Percentiles rank a stretch among this genome's conserved stretches.
Evolutionary conservation across 768 basidiomycete genomes (phyloP).

Genomic region (Lactarius hengduanensis): DNA sequence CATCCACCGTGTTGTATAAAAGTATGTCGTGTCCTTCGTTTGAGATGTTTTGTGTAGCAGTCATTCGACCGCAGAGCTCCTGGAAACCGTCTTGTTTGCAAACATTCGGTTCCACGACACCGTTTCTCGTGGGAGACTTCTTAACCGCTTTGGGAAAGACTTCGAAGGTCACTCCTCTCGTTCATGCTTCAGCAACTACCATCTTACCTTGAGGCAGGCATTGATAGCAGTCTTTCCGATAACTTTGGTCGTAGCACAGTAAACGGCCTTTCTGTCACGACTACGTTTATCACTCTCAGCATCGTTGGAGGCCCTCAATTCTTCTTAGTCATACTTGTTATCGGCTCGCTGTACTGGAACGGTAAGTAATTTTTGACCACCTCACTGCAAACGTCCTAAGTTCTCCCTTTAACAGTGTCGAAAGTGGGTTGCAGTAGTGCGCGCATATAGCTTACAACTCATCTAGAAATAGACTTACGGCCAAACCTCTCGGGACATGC

Average conservation of each 20-base stretch:
- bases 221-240: conserved; percentile 81
- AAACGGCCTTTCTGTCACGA: conserved; percentile 62
- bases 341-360: conserved; percentile 69
- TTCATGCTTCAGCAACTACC: background rate
- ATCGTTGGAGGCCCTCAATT: conserved; percentile 79
- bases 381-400: background rate
- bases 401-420: conserved; percentile 1
- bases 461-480: conserved; percentile 50
- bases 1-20: conserved; percentile 75
- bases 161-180: conserved; percentile 55
- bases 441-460: background rate
- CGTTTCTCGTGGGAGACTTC: conserved; percentile 74
- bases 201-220: conserved; percentile 45
- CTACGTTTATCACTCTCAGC: conserved; percentile 73
- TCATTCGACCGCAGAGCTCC: conserved; percentile 43
- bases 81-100: conserved; percentile 82
- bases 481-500: conserved; percentile 86
- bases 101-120: conserved; percentile 94
- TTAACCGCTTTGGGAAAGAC: conserved; percentile 89
- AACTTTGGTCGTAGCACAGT: conserved; percentile 80
- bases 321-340: conserved; percentile 52
- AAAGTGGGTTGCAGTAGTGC: conserved; percentile 15
- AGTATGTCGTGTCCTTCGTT: conserved; percentile 36
- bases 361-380: conserved; percentile 41
- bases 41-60: conserved; percentile 5